Percentiles rank a stretch among this genome's conserved stretches.
Evolutionary conservation across 306 rosid species (phyloP).

Genomic region (Prunus fruticosa): DNA sequence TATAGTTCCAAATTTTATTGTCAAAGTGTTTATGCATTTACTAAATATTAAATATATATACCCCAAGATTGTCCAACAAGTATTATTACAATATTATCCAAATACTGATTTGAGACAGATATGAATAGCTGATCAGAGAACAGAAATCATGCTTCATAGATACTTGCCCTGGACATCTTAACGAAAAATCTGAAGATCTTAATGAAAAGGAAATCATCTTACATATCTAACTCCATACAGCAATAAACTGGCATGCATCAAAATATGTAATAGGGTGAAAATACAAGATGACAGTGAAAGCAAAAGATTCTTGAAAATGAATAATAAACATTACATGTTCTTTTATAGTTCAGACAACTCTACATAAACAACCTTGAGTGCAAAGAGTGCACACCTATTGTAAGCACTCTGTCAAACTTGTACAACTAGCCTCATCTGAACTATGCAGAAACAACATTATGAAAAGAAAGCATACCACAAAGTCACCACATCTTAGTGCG

Average conservation of each 20-base stretch:
- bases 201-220: neutral
- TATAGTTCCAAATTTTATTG: neutral
- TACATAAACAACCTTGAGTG: neutral
- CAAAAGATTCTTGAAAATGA: neutral
- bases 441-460: neutral
- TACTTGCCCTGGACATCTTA: neutral
- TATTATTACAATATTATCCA: neutral
- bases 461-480: conserved; percentile 60
- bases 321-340: neutral
- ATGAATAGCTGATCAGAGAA: neutral
- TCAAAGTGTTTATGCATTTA: neutral
- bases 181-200: neutral
- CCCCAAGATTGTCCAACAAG: neutral
- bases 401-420: neutral
- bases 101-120: neutral
- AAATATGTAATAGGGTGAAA: neutral
- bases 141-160: neutral
- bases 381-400: neutral
- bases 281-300: neutral
- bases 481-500: conserved; percentile 69
- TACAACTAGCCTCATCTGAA: neutral
- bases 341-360: neutral
- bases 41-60: neutral
- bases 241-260: neutral
- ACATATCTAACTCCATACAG: neutral